Base-by-base conservation (phyloP, 1,284 basidiomycete genomes). In the Ceratobasidium papillatum region DNA sequence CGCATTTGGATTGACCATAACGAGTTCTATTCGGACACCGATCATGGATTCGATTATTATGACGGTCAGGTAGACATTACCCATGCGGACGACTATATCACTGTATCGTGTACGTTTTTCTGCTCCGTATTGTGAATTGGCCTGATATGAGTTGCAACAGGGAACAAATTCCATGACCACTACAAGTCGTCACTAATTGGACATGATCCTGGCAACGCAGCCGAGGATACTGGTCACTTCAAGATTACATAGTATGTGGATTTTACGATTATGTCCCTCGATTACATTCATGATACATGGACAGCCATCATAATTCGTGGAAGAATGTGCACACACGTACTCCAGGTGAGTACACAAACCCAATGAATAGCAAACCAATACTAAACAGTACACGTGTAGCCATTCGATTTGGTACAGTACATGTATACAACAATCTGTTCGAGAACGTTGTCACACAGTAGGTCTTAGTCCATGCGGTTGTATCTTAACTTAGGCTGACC, bases 1-100 rank as follows among this genome's bases (percentile, higher is more conserved):
- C 54, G 58, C 36, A 45, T 76, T 30, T 76, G 75, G 75, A 47
- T 76, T 36, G 75, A 76, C 34, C 75, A 76, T 74, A 79, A 81
- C 69, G 75, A 76, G 38, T 71, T 76, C 45, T 74, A 61, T 64
- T 68, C 63, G 22, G 75, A 76, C 34, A 66, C 56, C 34, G 49
- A 47, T 22, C 61, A 74, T 36, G 72, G 64, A 12, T 74, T 68
- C 30, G 75, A 76, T 58, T 76, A 74, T 34, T 76, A 76, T 47
- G 75, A 76, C 36, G 75, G 75, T 19, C 54, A 52, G 25, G 62
- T 74, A 1, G 75, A 76, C 47, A 76, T 76, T 34, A 76, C 62
- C 27, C 75, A 74, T 36, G 75, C 41, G 14, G 51, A 56, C 36
- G 66, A 69, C 38, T 69, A 58, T 17, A 47, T 69, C 22, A 69